Evolutionary conservation across 352 stramenopile species (phyloP).

Genomic region (Phytophthora cactorum): DNA sequence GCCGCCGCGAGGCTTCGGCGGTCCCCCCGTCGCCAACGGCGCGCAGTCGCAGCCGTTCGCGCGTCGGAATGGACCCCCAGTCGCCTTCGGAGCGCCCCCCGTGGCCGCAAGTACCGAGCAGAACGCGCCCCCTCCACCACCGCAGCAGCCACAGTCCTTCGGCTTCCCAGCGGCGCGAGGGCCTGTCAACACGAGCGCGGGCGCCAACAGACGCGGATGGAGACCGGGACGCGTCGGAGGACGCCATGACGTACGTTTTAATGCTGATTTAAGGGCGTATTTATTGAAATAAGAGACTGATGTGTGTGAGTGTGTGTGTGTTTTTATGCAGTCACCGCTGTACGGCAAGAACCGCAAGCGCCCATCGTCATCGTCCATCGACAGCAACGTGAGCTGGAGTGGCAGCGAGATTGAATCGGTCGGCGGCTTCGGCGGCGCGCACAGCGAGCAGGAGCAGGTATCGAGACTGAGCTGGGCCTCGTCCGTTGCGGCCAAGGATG

Average conservation of each 20-base stretch:
- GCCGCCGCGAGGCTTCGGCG: conserved; percentile 25
- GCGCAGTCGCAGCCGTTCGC: conserved; percentile 16
- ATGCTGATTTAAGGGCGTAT: not conserved
- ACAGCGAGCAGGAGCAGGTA: conserved; percentile 21
- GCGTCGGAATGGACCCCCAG: conserved; percentile 9
- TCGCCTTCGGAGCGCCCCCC: conserved; percentile 1
- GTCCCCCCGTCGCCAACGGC: conserved; percentile 14
- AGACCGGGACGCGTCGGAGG: conserved; percentile 31
- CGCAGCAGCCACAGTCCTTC: conserved; percentile 27
- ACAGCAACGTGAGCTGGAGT: conserved; percentile 50
- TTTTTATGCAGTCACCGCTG: conserved; percentile 38
- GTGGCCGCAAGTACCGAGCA: conserved; percentile 2
- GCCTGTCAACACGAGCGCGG: conserved; percentile 26
- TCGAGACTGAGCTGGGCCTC: conserved; percentile 29
- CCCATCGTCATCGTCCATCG: conserved; percentile 41
- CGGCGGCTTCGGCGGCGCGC: conserved; percentile 8
- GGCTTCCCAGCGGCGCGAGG: conserved; percentile 13
- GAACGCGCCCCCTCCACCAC: conserved; percentile 22
- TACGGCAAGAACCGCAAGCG: conserved; percentile 48
- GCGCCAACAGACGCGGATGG: conserved; percentile 29
- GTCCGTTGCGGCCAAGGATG: conserved; percentile 25
- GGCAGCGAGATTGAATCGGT: conserved; percentile 42
- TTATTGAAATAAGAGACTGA: conserved; percentile 7
- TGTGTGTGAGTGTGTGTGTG: not conserved
- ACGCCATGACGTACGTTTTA: conserved; percentile 40